Conservation (phyloP, 305 asterid species). For the Fraxinus latifolia region DNA sequence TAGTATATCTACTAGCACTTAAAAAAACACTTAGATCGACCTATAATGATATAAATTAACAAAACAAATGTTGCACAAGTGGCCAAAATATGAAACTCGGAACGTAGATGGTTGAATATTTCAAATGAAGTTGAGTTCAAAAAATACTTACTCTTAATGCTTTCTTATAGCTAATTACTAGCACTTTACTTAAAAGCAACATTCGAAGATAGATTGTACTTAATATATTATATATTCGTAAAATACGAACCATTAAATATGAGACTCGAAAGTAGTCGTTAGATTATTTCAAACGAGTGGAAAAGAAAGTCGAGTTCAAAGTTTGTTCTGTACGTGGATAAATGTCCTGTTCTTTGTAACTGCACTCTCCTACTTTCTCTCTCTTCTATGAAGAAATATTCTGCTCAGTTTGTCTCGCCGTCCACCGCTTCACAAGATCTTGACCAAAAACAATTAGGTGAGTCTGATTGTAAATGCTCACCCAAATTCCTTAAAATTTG, state of each 20-base stretch:
- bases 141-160: neutral
- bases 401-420: constrained; percentile 34
- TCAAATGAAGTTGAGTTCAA: neutral
- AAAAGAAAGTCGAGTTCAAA: constrained; percentile 37
- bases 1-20: neutral
- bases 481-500: constrained; percentile 14
- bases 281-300: constrained; percentile 31
- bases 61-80: neutral
- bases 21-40: neutral
- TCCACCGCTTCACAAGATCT: constrained; percentile 55
- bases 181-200: neutral
- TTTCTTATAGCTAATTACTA: neutral
- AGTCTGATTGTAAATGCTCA: constrained; percentile 17
- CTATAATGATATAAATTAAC: neutral
- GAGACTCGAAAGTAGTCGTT: neutral
- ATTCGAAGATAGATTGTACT: neutral
- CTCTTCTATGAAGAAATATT: constrained; percentile 23
- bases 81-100: neutral
- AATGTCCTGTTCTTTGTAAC: constrained; percentile 45
- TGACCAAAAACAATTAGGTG: constrained; percentile 44
- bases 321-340: constrained; percentile 30
- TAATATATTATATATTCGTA: constrained; percentile 1
- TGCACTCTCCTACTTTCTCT: constrained; percentile 35
- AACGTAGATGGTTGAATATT: neutral
- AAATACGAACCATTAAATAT: neutral